phyloP scores from a whole-genome alignment of 2,329 filamentous ascomycete genomes.

The Neocucurbitaria cava region DNA sequence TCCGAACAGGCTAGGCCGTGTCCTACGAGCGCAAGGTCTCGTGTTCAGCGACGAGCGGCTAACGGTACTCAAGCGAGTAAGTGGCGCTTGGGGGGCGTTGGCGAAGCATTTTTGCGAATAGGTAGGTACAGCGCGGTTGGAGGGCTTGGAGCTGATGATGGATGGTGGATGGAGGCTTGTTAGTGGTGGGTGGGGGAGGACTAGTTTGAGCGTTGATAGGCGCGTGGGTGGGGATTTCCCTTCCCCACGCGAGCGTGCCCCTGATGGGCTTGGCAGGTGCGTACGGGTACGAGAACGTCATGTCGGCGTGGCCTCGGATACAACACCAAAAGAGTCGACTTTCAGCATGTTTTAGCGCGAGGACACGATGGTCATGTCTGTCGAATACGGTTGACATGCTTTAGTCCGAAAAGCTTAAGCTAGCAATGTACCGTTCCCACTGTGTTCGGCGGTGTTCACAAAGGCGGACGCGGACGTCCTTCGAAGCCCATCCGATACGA shows the following conservation, averaged over 20 bases:
- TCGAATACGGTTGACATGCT: no score
- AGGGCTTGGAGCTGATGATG: not conserved
- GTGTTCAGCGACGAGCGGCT: not conserved
- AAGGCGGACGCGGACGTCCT: no score
- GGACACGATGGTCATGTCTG: no score
- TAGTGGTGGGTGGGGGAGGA: not conserved
- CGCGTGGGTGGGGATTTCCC: not conserved
- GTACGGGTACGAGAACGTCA: not conserved
- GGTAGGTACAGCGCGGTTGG: no score
- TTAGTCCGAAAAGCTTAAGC: no score
- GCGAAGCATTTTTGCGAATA: no score
- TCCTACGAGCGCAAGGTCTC: not conserved
- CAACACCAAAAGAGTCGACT: no score
- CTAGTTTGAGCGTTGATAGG: not conserved
- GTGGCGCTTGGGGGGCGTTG: not conserved
- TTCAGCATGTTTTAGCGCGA: no score
- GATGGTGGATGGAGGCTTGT: not conserved
- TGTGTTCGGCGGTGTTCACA: no score
- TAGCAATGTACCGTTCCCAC: no score
- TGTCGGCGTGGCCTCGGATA: not conserved
- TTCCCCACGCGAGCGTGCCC: not conserved
- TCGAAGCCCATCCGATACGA: no score
- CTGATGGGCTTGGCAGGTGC: slow-evolving; percentile 2
- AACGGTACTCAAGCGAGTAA: not conserved
- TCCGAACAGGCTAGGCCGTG: not conserved